Conservation (phyloP, 768 basidiomycete species). For the Podaxis rugospora region DNA sequence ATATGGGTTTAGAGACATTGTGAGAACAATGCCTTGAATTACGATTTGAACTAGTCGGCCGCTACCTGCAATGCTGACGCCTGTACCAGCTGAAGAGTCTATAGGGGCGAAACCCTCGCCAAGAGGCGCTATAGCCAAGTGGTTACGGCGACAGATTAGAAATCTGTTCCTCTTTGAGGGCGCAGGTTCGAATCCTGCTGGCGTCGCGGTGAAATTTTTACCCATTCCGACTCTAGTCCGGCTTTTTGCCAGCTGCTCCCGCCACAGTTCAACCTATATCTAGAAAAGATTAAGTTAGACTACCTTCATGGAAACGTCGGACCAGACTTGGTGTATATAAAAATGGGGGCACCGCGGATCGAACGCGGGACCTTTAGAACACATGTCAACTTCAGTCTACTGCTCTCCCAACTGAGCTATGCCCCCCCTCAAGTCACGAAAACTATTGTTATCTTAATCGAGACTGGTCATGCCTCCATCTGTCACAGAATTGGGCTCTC, state of each 20-base stretch:
- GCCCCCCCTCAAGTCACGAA: conserved; percentile 35
- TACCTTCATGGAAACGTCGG: not conserved
- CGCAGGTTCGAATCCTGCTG: conserved; percentile 42
- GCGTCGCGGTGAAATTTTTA: conserved; percentile 4
- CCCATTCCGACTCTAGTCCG: too few relatives aligned
- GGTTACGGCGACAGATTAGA: conserved; percentile 80
- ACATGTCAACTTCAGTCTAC: conserved; percentile 54
- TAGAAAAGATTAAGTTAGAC: not conserved
- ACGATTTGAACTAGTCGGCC: too few relatives aligned
- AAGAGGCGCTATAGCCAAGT: conserved; percentile 70
- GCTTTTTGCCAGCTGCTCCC: too few relatives aligned
- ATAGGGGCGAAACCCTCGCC: not conserved
- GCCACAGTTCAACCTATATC: too few relatives aligned
- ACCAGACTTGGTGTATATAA: not conserved
- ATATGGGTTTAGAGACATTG: too few relatives aligned
- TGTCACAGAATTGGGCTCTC: not conserved
- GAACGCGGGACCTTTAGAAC: conserved; percentile 77
- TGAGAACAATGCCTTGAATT: too few relatives aligned
- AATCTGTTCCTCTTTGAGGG: conserved; percentile 68
- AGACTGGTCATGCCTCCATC: not conserved
- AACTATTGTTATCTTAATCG: not conserved
- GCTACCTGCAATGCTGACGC: too few relatives aligned
- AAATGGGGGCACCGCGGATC: conserved; percentile 71
- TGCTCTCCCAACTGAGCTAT: conserved; percentile 77
- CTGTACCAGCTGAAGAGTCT: not conserved